Conservation (phyloP, 2,329 filamentous ascomycete species). For the Monilinia polystroma region DNA sequence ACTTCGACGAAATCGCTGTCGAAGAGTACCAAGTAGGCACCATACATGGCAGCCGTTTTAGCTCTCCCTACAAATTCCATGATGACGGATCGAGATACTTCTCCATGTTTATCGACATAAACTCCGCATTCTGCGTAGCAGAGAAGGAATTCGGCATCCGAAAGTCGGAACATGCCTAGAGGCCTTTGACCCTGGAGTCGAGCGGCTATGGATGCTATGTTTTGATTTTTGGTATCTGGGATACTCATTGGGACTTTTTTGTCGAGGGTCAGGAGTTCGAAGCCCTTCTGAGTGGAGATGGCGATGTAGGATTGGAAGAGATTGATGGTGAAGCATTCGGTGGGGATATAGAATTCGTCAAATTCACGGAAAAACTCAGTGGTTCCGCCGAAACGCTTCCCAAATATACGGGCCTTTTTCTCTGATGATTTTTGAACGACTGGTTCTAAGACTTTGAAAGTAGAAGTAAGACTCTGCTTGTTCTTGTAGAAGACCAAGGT, state of each 20-base stretch:
- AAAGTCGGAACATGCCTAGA: slow-evolving; percentile 93
- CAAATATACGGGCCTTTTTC: slow-evolving; percentile 70
- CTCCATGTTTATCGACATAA: slow-evolving; percentile 97
- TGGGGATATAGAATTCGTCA: slow-evolving; percentile 97
- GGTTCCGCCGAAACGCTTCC: slow-evolving; percentile 59
- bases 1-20: slow-evolving; percentile 97
- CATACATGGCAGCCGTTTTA: slow-evolving; percentile 81
- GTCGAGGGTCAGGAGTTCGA: slow-evolving; percentile 94
- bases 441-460: slow-evolving; percentile 94
- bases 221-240: slow-evolving; percentile 77
- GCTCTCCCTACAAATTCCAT: slow-evolving; percentile 99
- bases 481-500: slow-evolving; percentile 97
- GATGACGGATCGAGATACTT: slow-evolving; percentile 88
- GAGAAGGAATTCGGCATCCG: slow-evolving; percentile 87
- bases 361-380: slow-evolving; percentile 98
- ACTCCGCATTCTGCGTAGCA: slow-evolving; percentile 96
- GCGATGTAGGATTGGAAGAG: slow-evolving; percentile 94
- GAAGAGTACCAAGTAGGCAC: slow-evolving; percentile 88
- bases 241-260: slow-evolving; percentile 96
- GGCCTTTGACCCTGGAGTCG: slow-evolving; percentile 82
- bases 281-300: slow-evolving; percentile 85
- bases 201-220: slow-evolving; percentile 81
- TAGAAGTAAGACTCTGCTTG: slow-evolving; percentile 85
- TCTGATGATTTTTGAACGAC: slow-evolving; percentile 91
- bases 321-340: slow-evolving; percentile 92